Evolutionary conservation across 1,284 basidiomycete genomes (phyloP), one percentile per base, ranked within the genome.

Genomic region (Marasmius fiardii): DNA sequence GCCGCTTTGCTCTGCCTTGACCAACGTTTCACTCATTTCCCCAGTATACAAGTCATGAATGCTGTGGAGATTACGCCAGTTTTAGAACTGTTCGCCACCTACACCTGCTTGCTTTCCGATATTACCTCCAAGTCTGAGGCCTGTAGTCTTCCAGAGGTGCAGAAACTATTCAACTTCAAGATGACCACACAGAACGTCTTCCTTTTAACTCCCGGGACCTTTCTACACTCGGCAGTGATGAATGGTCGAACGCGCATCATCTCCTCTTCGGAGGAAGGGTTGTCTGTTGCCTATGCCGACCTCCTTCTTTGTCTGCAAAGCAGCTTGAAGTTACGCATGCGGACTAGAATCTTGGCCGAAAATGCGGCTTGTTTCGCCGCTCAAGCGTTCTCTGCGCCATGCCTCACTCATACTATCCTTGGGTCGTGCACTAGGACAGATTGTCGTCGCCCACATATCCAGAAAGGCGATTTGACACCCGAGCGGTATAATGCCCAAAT

Each of bases 1-100:
- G 70, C 76, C 0, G 73, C 74, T 7, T 59, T 78, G 0, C 65
- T 80, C 8, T 79, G 78, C 50, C 60, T 80, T 5, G 74, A 79
- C 59, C 71, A 74, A 54, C 64, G 62, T 21, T 81, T 49, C 28
- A 20, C 28, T 12, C 47, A 49, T 31, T 49, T 49, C 16, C 47
- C 47, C 4, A 31, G 8, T 14, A 49, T 49, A 3, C 24, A 49
- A 20, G 28, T 49, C 23, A 31, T 31, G n/a, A 28, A 23, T 31
- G 8, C 47, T 4, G 14, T 14, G 5, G 47, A 49, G 28, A 49
- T 49, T 8, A n/a, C 47, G 7, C 47, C 47, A 12, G 18, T 49
- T 4, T 26, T 49, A 14, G 26, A 49, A 16, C n/a, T 31, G 14
- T 49, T 49, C 28, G 26, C 47, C 26, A 49, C 18, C 10, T 49